A percentile compares a stretch with the other conserved stretches of the same genome.
phyloP scores from a whole-genome alignment of 768 basidiomycete genomes.

The Boletus patriciae region DNA sequence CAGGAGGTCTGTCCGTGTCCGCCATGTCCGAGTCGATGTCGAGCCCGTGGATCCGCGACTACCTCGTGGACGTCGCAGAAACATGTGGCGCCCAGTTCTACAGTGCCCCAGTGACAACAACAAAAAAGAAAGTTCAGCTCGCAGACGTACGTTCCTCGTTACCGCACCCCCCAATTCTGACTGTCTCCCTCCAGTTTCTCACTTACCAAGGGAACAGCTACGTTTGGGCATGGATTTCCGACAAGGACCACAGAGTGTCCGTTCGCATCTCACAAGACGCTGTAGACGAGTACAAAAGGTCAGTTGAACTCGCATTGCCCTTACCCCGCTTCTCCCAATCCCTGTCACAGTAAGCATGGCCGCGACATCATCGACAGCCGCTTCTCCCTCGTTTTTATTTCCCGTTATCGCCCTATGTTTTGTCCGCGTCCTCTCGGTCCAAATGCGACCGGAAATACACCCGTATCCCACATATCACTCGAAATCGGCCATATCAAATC shows the following conservation, averaged over 20 bases:
- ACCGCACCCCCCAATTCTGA: neutral
- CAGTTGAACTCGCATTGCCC: constrained; percentile 18
- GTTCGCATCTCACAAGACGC: constrained; percentile 58
- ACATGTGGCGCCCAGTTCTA: constrained; percentile 47
- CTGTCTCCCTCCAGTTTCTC: constrained; percentile 48
- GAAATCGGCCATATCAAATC: constrained; percentile 47
- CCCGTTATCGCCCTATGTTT: constrained; percentile 51
- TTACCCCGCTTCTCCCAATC: constrained; percentile 1
- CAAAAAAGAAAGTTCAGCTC: constrained; percentile 58
- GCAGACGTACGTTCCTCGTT: constrained; percentile 43
- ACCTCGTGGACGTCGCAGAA: constrained; percentile 52
- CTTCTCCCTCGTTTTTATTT: constrained; percentile 48
- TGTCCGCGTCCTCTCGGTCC: constrained; percentile 49
- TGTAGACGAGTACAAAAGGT: constrained; percentile 43
- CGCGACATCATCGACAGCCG: constrained; percentile 46
- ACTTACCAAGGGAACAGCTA: constrained; percentile 46
- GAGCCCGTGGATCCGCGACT: constrained; percentile 56
- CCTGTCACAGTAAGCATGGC: constrained; percentile 21
- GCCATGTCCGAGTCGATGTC: constrained; percentile 43
- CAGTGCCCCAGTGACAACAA: constrained; percentile 23
- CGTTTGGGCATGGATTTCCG: constrained; percentile 68
- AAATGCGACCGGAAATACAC: constrained; percentile 40
- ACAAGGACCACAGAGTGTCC: constrained; percentile 51
- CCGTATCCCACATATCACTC: constrained; percentile 47
- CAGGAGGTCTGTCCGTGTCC: constrained; percentile 6